Conservation (phyloP, 352 stramenopile genomes). For the Pythium insidiosum region DNA sequence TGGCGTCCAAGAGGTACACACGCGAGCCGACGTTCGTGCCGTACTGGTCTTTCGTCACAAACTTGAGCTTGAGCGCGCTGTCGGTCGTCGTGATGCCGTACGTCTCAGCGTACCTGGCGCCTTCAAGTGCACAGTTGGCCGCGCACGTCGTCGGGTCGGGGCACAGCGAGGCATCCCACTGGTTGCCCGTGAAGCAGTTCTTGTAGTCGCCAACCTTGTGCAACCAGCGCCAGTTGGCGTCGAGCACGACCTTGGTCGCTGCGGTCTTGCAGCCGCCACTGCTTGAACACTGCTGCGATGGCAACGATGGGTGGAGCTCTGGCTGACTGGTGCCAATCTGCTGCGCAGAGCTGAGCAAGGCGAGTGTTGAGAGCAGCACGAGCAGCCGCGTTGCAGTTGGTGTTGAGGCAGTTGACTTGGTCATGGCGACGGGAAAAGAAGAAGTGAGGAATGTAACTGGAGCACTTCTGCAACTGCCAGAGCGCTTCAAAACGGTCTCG, state of each 20-base stretch:
- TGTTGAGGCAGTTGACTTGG: too few species aligned
- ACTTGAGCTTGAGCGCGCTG: constrained; percentile 34
- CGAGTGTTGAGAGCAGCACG: too few species aligned
- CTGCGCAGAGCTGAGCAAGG: constrained; percentile 16
- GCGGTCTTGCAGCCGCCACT: constrained; percentile 28
- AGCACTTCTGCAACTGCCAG: too few species aligned
- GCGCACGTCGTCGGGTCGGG: constrained; percentile 32
- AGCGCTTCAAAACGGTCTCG: too few species aligned
- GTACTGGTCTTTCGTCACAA: constrained; percentile 48
- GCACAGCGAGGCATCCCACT: constrained; percentile 49
- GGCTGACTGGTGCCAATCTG: constrained; percentile 31
- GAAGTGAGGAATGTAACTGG: too few species aligned
- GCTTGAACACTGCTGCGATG: constrained; percentile 36
- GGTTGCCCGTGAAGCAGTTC: constrained; percentile 58
- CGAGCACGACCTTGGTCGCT: constrained; percentile 50
- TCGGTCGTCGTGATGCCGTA: constrained; percentile 48
- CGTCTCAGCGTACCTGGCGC: constrained; percentile 47
- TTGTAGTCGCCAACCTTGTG: constrained; percentile 52
- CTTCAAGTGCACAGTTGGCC: constrained; percentile 54
- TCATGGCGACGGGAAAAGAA: too few species aligned
- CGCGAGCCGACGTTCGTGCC: constrained; percentile 51
- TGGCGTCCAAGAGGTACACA: constrained; percentile 42
- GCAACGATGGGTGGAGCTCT: constrained; percentile 44
- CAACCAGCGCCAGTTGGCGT: constrained; percentile 68
- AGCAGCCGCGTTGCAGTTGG: too few species aligned